Evolutionary conservation across 305 asterid species (phyloP).

Genomic region (Fraxinus floribunda): DNA sequence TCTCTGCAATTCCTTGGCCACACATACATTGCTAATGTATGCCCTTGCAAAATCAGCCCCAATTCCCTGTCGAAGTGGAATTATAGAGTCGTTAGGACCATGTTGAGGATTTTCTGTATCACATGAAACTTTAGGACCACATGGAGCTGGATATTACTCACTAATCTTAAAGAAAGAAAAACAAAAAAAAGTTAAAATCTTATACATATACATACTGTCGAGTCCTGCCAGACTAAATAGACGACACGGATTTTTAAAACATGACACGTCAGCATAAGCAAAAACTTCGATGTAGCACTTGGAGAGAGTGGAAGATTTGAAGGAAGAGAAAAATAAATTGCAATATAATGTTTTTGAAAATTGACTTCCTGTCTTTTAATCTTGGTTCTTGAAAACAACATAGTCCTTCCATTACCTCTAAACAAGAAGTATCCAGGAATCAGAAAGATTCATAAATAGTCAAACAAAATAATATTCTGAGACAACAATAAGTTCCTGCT

Average conservation of each 20-base stretch:
- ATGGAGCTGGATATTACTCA: background rate
- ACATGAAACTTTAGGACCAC: background rate
- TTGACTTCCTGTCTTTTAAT: background rate
- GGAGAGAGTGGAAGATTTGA: background rate
- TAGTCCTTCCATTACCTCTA: background rate
- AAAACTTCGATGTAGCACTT: background rate
- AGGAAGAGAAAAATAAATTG: background rate
- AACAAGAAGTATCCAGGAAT: background rate
- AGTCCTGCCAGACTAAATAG: background rate
- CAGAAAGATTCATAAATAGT: background rate
- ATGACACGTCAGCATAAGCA: background rate
- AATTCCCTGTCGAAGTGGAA: slow-evolving; percentile 56
- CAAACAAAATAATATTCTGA: background rate
- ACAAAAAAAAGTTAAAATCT: background rate
- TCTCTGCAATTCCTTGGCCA: slow-evolving; percentile 77
- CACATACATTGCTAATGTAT: slow-evolving; percentile 82
- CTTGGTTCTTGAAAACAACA: background rate
- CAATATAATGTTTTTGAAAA: background rate
- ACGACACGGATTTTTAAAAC: background rate
- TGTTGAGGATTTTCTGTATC: slow-evolving; percentile 9
- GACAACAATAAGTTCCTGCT: background rate
- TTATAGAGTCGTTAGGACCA: slow-evolving; percentile 14
- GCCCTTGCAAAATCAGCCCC: slow-evolving; percentile 93
- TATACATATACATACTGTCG: background rate
- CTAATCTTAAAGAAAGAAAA: background rate